Conservation (phyloP, 306 rosid genomes). For the Trifolium fragiferum region DNA sequence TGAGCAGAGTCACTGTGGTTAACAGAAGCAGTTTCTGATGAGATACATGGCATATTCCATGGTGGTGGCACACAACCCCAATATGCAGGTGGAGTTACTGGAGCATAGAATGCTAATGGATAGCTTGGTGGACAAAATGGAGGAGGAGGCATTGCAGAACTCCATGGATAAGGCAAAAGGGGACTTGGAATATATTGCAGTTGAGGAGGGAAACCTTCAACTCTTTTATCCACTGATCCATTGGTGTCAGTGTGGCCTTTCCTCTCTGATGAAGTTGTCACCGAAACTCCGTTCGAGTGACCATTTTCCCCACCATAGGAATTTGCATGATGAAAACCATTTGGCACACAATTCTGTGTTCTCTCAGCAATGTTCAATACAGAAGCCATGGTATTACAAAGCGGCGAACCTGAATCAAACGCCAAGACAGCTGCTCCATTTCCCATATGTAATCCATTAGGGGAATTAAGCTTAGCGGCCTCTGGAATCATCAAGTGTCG, state of each 20-base stretch:
- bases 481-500: conserved; percentile 62
- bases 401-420: conserved; percentile 72
- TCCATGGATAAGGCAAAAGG: conserved; percentile 68
- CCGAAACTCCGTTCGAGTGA: conserved; percentile 62
- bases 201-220: conserved; percentile 59
- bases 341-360: conserved; percentile 42
- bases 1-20: conserved; percentile 42
- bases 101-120: conserved; percentile 71
- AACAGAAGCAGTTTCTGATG: conserved; percentile 49
- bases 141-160: conserved; percentile 56
- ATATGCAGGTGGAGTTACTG: conserved; percentile 47
- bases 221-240: conserved; percentile 50
- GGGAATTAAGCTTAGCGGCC: conserved; percentile 43
- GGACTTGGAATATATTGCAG: conserved; percentile 55
- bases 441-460: conserved; percentile 55
- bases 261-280: conserved; percentile 58
- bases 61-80: conserved; percentile 69
- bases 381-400: conserved; percentile 66
- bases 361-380: conserved; percentile 60
- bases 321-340: conserved; percentile 54
- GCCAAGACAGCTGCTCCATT: conserved; percentile 57
- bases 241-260: conserved; percentile 44
- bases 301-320: conserved; percentile 48
- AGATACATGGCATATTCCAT: conserved; percentile 58
- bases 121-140: conserved; percentile 59